These are phyloP conservation scores for Avena eriantha DNA, from an alignment of 176 grass and related monocot genomes.

Conservation along the genomic window DNA sequence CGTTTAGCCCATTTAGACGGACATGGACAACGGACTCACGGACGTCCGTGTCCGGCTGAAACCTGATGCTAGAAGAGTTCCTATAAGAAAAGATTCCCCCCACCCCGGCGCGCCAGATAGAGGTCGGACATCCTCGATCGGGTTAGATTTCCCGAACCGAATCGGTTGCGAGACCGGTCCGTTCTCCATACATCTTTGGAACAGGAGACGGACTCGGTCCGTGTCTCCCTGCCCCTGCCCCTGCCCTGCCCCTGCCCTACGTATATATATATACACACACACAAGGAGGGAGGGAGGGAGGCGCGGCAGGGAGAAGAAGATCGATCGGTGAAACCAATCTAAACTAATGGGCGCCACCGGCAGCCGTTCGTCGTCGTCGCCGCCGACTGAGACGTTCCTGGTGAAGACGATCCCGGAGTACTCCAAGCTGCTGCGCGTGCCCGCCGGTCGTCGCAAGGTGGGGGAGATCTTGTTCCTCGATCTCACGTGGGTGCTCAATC, in stretches of 20 bases:
- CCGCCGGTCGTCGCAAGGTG: background rate
- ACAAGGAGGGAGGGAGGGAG: background rate
- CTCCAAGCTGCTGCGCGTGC: background rate
- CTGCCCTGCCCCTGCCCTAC: background rate
- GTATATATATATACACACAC: background rate
- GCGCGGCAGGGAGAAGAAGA: background rate
- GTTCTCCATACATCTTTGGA: too few relatives aligned
- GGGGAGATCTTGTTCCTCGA: background rate
- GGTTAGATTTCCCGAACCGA: too few relatives aligned
- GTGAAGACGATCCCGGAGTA: background rate
- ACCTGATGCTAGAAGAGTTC: too few relatives aligned
- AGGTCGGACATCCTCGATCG: too few relatives aligned
- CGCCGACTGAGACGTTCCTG: background rate
- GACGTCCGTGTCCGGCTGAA: too few relatives aligned
- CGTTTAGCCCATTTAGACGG: too few relatives aligned
- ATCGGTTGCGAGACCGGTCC: too few relatives aligned
- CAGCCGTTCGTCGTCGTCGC: background rate
- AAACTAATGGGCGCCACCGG: background rate
- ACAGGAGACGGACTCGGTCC: too few relatives aligned
- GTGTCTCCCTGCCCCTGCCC: too few relatives aligned
- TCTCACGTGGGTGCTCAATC: background rate
- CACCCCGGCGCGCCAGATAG: too few relatives aligned
- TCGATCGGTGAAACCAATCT: background rate
- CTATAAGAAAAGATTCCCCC: too few relatives aligned
- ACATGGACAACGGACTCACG: too few relatives aligned